Evolutionary conservation across 768 basidiomycete species (phyloP), one percentile per base, ranked within the genome.

Genomic region (Strobilomyces echinocephalus): DNA sequence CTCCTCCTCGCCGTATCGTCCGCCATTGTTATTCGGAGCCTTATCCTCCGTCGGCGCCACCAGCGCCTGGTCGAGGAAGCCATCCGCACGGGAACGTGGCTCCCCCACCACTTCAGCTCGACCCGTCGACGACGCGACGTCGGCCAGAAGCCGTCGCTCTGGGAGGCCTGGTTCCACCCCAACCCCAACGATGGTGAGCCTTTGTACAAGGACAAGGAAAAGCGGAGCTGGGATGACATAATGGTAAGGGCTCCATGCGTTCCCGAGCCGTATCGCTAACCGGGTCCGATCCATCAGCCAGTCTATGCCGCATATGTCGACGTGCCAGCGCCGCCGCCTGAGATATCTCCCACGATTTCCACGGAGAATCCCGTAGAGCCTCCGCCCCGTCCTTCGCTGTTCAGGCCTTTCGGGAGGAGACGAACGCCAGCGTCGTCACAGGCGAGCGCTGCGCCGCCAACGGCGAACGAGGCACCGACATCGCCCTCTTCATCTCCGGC

Each of bases 1-100:
- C 79, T 87, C 20, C 78, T 88, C 18, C 76, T 87, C 21, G 73
- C 75, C 38, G 80, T 88, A n/a, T 85, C 84, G 9, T 79, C 79
- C 3, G 83, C 83, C 12, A 85, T 87, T 63, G 78, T 87, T 55
- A 58, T 79, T 43, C 82, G 86, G 34, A 85, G 83, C 20, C 75
- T 85, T 53, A 56, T 86, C 38, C 73, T 87, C n/a, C 77, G 86
- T 3, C 70, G 83, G 14, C 77, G 86, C 4, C 81, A 83, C 52
- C 76, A 80, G 16, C 75, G 74, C 7, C 64, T 82, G 61, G 72
- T 85, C 31, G 82, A 80, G 49, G 82, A 85, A 55, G 84, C 83
- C 16, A 85, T 85, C 57, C 73, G 77, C 21, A 80, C 82, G 53
- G 84, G 84, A 9, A 82, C 83, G 8, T 85, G 81, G 78, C 55